These are phyloP conservation scores for Gaeumannomyces tritici DNA, from an alignment of 2,329 filamentous ascomycete species.

Conservation along the genomic window DNA sequence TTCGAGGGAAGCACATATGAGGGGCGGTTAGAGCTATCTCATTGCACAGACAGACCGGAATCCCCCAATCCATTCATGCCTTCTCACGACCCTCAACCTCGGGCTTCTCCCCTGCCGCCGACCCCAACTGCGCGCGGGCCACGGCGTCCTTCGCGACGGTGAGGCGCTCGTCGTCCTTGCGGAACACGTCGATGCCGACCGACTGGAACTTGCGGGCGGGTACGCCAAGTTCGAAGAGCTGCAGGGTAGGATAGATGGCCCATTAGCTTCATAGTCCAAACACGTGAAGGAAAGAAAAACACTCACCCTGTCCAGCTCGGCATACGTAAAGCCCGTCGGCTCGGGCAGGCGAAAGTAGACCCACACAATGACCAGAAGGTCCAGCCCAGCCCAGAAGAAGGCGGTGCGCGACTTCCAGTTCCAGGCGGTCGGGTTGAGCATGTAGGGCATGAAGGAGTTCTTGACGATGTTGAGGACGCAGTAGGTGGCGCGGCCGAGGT, in stretches of 20 bases:
- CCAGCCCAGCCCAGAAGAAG: slow-evolving; percentile 1
- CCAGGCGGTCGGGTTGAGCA: slow-evolving; percentile 25
- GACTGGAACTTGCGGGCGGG: slow-evolving; percentile 63
- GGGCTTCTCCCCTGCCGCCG: not conserved
- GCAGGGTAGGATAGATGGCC: too few species aligned
- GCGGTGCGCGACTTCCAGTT: slow-evolving; percentile 19
- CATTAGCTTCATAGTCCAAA: too few species aligned
- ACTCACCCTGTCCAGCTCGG: slow-evolving; percentile 35
- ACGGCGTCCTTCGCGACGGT: not conserved
- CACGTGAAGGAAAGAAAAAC: too few species aligned
- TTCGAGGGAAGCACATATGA: too few species aligned
- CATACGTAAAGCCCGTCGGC: slow-evolving; percentile 41
- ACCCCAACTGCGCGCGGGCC: not conserved
- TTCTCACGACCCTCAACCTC: not conserved
- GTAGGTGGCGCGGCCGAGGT: slow-evolving; percentile 19
- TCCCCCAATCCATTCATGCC: too few species aligned
- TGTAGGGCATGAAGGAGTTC: slow-evolving; percentile 19
- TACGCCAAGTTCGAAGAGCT: slow-evolving; percentile 64
- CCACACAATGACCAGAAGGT: slow-evolving; percentile 5
- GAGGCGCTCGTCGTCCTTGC: slow-evolving; percentile 31
- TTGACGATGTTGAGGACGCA: slow-evolving; percentile 15
- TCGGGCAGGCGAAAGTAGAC: slow-evolving; percentile 5
- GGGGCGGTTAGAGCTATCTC: too few species aligned
- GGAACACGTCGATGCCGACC: slow-evolving; percentile 47
- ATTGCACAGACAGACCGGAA: too few species aligned